phyloP scores from a whole-genome alignment of 2,329 filamentous ascomycete species.

The Fulvia fulva region DNA sequence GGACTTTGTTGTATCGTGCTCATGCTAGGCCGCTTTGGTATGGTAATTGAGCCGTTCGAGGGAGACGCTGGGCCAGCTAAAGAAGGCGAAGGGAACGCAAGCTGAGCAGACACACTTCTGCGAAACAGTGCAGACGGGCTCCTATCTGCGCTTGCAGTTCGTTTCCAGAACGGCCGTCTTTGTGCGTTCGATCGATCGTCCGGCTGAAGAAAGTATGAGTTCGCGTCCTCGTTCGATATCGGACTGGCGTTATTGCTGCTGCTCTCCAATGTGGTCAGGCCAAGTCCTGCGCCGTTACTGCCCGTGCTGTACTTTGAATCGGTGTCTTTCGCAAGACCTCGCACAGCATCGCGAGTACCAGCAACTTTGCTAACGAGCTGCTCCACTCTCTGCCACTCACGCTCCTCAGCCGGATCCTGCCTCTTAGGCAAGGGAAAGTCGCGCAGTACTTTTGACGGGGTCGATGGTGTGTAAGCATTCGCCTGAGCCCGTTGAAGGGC shows the following conservation, averaged over 20 bases:
- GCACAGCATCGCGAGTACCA: constrained; percentile 81
- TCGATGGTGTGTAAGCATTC: constrained; percentile 23
- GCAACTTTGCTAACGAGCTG: constrained; percentile 79
- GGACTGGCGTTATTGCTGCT: constrained; percentile 37
- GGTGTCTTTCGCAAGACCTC: constrained; percentile 80
- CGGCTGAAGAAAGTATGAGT: constrained; percentile 38
- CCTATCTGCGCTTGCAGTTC: constrained; percentile 61
- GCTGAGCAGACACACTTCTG: constrained; percentile 52
- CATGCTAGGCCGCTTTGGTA: constrained; percentile 33
- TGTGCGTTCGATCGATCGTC: constrained; percentile 40
- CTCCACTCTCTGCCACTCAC: constrained; percentile 85
- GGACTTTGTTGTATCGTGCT: constrained; percentile 19
- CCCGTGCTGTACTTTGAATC: constrained; percentile 56
- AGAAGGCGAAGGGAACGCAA: constrained; percentile 46
- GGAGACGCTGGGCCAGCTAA: constrained; percentile 28
- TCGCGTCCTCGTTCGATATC: constrained; percentile 37
- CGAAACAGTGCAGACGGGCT: constrained; percentile 43
- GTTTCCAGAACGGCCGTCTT: constrained; percentile 83
- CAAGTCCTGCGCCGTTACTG: constrained; percentile 35
- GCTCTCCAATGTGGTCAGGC: constrained; percentile 25
- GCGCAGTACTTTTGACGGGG: constrained; percentile 24
- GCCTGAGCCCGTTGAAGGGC: constrained; percentile 71
- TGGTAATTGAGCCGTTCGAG: constrained; percentile 32
- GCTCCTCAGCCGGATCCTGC: constrained; percentile 58
- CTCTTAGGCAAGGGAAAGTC: constrained; percentile 12